Evolutionary conservation across 2,329 filamentous ascomycete genomes (phyloP), one percentile per base, ranked within the genome.

Genomic region (Cladosporium sp.): DNA sequence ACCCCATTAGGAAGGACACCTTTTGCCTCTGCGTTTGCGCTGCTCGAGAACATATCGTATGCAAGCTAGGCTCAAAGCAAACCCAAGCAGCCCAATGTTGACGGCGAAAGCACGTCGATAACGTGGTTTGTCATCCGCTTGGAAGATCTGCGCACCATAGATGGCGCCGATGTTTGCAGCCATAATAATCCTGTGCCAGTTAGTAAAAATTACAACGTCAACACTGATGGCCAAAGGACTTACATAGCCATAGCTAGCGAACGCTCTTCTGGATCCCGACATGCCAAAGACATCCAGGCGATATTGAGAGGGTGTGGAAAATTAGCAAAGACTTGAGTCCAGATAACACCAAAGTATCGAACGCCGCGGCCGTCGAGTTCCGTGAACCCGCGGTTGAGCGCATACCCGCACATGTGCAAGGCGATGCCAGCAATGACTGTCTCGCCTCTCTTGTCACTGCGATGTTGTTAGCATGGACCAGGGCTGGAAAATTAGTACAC

Each of bases 81-180:
- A 62, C 0, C 74, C 63, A 5, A 82, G 72, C 0, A 82, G 71
- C 2, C 70, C 75, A 28, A 78, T 77, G 49, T 73, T 73, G 60
- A 81, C 70, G 19, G 70, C 74, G 64, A 83, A 84, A 1, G 75
- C 81, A 15, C 79, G 76, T 3, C 77, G 75, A 66, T 84, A 84
- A 1, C 74, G 72, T 0, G 82, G 81, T 45, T 68, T 69, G 63
- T 84, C 81, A 51, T 83, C 80, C 0, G 70, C 62, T 20, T 79
- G 79, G 75, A 85, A 86, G 61, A 85, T 80, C 66, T 86, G 83
- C 0, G 82, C 82, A 3, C 83, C 84, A 57, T 84, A 83, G 52
- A 86, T 85, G 25, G 82, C 82, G 0, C 82, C 82, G 25, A 81
- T 81, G 63, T 86, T 86, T 47, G 82, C 84, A 17, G 80, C 80